Conservation (phyloP, 2,329 filamentous ascomycete species). For the Hypomyces rosellus region DNA sequence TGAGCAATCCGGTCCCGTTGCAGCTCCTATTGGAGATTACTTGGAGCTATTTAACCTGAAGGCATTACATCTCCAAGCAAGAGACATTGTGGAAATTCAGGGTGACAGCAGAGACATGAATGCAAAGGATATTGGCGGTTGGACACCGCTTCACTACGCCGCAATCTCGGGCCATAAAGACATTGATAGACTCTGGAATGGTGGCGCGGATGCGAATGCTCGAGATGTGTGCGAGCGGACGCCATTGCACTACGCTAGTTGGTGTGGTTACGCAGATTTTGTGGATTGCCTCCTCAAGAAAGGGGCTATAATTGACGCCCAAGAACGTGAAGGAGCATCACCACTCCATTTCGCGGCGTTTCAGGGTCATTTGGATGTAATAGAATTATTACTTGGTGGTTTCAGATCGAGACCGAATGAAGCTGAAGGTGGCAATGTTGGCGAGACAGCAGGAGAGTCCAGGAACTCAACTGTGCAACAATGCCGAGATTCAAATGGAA, state of each 20-base stretch:
- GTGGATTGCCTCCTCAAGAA: not conserved
- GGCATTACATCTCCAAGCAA: too few species aligned
- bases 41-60: too few species aligned
- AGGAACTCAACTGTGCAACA: too few species aligned
- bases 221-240: conserved; percentile 2
- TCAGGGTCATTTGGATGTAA: too few species aligned
- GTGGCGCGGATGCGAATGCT: not conserved
- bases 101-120: not conserved
- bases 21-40: too few species aligned
- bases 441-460: not conserved
- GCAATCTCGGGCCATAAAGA: not conserved
- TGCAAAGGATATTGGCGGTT: not conserved
- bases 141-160: conserved; percentile 8
- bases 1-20: too few species aligned
- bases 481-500: too few species aligned
- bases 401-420: not conserved
- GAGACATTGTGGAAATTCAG: too few species aligned
- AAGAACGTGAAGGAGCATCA: not conserved
- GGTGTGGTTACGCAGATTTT: too few species aligned
- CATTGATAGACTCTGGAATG: not conserved
- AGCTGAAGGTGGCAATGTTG: not conserved
- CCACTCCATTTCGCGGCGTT: conserved; percentile 5
- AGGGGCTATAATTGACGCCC: not conserved
- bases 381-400: too few species aligned
- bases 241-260: conserved; percentile 2